Percentiles rank a stretch among this genome's conserved stretches.
Conservation (phyloP, 169 alveolate genomes). For the Babesia bovis region DNA sequence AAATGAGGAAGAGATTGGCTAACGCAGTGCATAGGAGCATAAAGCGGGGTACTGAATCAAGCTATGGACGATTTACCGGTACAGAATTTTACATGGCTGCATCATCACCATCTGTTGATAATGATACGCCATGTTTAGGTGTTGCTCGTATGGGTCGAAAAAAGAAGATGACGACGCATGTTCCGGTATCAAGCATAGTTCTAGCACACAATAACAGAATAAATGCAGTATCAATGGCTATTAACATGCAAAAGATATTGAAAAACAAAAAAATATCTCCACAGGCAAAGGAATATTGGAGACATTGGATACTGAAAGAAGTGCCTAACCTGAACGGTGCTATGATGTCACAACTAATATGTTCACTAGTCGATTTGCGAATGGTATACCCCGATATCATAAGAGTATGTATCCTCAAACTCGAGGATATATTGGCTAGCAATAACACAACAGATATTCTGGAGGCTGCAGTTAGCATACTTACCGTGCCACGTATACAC, state of each 20-base stretch:
- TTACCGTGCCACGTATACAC: background rate
- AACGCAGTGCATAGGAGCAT: background rate
- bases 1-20: background rate
- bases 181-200: too few relatives aligned
- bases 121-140: background rate
- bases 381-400: background rate
- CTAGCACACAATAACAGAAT: background rate
- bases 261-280: conserved; percentile 3
- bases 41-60: background rate
- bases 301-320: background rate
- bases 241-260: background rate
- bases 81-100: conserved; percentile 38
- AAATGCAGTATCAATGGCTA: background rate
- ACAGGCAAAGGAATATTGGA: conserved; percentile 9
- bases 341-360: background rate
- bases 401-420: background rate
- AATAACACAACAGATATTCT: background rate
- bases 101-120: too few relatives aligned
- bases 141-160: background rate
- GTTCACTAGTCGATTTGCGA: background rate
- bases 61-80: conserved; percentile 54
- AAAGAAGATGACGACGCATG: too few relatives aligned
- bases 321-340: background rate
- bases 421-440: background rate
- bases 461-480: background rate